Conservation (phyloP, 805 yeast species). For the Cyberlindnera petersonii region DNA sequence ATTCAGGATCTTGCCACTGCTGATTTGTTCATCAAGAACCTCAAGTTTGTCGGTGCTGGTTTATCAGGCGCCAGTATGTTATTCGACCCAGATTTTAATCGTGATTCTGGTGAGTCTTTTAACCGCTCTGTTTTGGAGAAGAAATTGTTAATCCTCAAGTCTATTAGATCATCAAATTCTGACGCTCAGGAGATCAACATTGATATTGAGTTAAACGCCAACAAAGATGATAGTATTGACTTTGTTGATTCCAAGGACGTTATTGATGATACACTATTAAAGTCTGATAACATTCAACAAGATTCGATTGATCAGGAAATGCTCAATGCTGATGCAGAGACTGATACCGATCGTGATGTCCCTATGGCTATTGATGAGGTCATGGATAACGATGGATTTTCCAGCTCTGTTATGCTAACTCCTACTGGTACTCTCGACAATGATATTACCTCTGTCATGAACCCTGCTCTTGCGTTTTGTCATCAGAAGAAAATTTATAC, state of each 20-base stretch:
- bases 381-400: conserved; percentile 29
- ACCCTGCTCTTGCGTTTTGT: conserved; percentile 46
- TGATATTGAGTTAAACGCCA: conserved; percentile 34
- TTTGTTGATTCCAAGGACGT: conserved; percentile 6
- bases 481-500: conserved; percentile 61
- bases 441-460: conserved; percentile 43
- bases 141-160: conserved; percentile 32
- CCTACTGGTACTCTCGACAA: conserved; percentile 30
- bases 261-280: background rate
- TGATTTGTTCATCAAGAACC: conserved; percentile 53
- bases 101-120: conserved; percentile 12
- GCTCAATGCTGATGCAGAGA: conserved; percentile 13
- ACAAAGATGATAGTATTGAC: conserved; percentile 28
- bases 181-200: conserved; percentile 35
- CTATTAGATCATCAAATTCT: conserved; percentile 33
- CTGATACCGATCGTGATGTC: background rate
- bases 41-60: conserved; percentile 54
- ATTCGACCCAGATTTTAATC: conserved; percentile 65
- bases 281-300: conserved; percentile 18
- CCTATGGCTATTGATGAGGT: too few relatives aligned
- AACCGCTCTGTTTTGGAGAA: conserved; percentile 20
- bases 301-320: conserved; percentile 15
- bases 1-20: conserved; percentile 30
- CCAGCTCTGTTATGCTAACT: conserved; percentile 32
- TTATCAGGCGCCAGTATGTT: conserved; percentile 68